Evolutionary conservation across 495 filamentous ascomycete genomes (phyloP), one percentile per base, ranked within the genome.

Genomic region (Hamigera avellanea): DNA sequence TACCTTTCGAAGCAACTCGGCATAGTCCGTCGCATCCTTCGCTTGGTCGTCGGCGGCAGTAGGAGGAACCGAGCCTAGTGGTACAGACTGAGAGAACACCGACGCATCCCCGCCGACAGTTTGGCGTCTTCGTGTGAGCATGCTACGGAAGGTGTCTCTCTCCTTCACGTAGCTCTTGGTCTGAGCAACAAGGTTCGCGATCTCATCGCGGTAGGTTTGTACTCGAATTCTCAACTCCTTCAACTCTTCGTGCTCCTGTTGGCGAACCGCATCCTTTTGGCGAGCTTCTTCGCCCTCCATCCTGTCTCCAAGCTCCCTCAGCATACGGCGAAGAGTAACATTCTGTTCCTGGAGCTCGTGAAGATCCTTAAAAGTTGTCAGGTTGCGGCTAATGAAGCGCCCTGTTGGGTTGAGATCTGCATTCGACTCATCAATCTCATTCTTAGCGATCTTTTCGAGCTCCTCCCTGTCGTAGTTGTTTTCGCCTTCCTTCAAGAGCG

Each of bases 141-240:
- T 91, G 27, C 86, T 84, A 19, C 86, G 76, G 78, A 94, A 95
- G 72, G 94, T 95, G 48, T 99, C 88, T 23, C 91, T 76, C 61
- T 99, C 91, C 51, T 84, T 84, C 33, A 89, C 82, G 45, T 93
- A 93, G 56, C 86, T 93, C 65, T 95, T 80, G 19, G 83, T 81
- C 42, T 84, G 80, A 6, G 81, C 75, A 3, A 80, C 69, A 32
- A 91, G 73, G 21, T 80, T 78, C 41, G 81, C 71, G 23, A 95
- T 69, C 48, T 95, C 89, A 71, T 81, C 68, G 21, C 76, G 64
- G 44, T 75, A 72, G 10, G 68, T 68, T 38, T 72, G 69, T 10
- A 72, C 60, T 18, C 81, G 72, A 25, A 72, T 69, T 28, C 80
- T 70, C 9, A 91, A 57, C 26, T 77, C 67, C 43, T 83, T 70